Evolutionary conservation across 257 asterid species (phyloP).

Genomic region (Fraxinus pennsylvanica): DNA sequence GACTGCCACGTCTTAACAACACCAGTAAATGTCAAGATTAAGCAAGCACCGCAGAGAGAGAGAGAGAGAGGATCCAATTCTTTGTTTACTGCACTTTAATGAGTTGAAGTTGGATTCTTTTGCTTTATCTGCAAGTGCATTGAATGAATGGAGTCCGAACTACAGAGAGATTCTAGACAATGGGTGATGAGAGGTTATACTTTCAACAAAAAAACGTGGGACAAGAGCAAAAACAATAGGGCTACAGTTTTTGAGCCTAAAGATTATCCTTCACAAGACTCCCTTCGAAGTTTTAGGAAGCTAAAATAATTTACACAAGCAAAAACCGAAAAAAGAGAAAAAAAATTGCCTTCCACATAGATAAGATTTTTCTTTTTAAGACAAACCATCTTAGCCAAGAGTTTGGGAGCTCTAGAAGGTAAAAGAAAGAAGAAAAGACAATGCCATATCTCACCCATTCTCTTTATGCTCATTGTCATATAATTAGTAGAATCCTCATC

Average conservation of each 20-base stretch:
- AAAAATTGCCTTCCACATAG: background rate
- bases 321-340: background rate
- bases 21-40: slow-evolving; percentile 26
- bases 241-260: background rate
- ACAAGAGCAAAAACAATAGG: background rate
- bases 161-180: too few relatives aligned
- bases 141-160: slow-evolving; percentile 20
- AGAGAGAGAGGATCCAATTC: slow-evolving; percentile 14
- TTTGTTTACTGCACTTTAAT: slow-evolving; percentile 17
- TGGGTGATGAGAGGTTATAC: slow-evolving; percentile 1
- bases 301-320: background rate
- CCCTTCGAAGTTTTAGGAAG: background rate
- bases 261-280: background rate
- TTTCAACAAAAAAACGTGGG: background rate
- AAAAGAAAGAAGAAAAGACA: too few relatives aligned
- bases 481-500: too few relatives aligned
- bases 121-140: slow-evolving; percentile 36
- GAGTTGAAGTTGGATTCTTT: slow-evolving; percentile 15
- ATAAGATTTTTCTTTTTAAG: too few relatives aligned
- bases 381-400: too few relatives aligned
- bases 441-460: too few relatives aligned
- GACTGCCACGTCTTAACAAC: slow-evolving; percentile 24
- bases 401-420: too few relatives aligned
- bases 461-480: too few relatives aligned
- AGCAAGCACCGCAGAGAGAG: background rate